Conservation (phyloP, 139 green algal species). For the Tetradesmus obliquus region DNA sequence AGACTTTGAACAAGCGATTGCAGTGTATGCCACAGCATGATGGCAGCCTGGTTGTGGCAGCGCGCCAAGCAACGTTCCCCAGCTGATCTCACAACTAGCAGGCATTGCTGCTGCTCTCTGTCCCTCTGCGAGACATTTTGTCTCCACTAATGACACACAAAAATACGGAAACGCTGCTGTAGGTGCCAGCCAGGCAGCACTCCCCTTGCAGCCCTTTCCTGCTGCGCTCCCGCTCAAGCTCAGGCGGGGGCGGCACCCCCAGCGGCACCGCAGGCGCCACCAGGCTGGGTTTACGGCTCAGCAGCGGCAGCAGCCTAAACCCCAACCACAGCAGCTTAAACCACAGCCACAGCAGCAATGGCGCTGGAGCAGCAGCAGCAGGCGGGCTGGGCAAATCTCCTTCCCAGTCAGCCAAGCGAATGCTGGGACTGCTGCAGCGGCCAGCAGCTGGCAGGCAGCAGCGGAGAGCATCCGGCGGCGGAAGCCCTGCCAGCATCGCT, state of each 20-base stretch:
- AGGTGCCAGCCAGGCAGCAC: neutral
- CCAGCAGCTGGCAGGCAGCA: neutral
- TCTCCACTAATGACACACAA: no score
- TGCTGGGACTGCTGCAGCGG: constrained; percentile 14
- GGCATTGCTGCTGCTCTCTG: no score
- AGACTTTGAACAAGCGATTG: no score
- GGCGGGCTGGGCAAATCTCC: neutral
- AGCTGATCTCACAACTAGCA: no score
- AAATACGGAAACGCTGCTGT: neutral
- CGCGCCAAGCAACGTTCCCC: no score
- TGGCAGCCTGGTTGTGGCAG: no score
- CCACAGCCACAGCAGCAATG: neutral
- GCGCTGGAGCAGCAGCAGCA: neutral
- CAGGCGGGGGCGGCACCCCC: neutral
- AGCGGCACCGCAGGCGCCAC: neutral
- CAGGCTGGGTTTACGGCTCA: neutral
- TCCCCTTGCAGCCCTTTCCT: constrained; percentile 10
- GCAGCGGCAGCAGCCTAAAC: neutral
- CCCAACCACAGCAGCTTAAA: neutral
- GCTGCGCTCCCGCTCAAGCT: neutral
- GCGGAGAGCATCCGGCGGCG: neutral
- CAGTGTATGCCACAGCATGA: no score
- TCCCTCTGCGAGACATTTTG: no score
- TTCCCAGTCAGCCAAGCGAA: constrained; percentile 11
- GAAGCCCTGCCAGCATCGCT: neutral